Evolutionary conservation across 495 filamentous ascomycete genomes (phyloP).

Genomic region (Clohesyomyces aquaticus): DNA sequence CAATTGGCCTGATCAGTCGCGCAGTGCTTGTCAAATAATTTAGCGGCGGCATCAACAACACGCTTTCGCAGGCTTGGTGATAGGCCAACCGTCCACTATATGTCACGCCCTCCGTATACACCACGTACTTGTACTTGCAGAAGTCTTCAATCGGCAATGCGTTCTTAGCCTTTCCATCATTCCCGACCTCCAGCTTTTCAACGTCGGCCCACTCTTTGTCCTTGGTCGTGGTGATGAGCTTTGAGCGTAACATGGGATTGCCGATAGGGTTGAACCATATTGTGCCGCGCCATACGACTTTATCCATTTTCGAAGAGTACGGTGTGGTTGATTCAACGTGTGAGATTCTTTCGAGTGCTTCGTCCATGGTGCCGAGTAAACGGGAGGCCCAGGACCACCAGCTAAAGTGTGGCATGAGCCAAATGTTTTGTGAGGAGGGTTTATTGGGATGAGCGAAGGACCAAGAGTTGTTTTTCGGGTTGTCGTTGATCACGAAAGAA

Average conservation of each 20-base stretch:
- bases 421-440: slow-evolving; percentile 53
- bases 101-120: slow-evolving; percentile 30
- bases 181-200: neutral
- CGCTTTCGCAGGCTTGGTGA: slow-evolving; percentile 24
- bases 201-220: slow-evolving; percentile 55
- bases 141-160: slow-evolving; percentile 15
- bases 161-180: neutral
- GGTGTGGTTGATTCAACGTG: slow-evolving; percentile 8
- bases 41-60: slow-evolving; percentile 13
- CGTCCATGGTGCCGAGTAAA: slow-evolving; percentile 60
- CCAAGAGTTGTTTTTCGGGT: slow-evolving; percentile 55
- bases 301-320: slow-evolving; percentile 59
- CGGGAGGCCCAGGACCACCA: slow-evolving; percentile 73
- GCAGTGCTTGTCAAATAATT: slow-evolving; percentile 12
- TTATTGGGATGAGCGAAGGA: slow-evolving; percentile 51
- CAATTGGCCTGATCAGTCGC: neutral
- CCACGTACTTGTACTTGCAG: slow-evolving; percentile 22
- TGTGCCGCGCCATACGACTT: slow-evolving; percentile 70
- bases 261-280: slow-evolving; percentile 37
- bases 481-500: slow-evolving; percentile 57
- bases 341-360: slow-evolving; percentile 53
- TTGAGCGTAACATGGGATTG: slow-evolving; percentile 46
- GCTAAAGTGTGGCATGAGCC: slow-evolving; percentile 78
- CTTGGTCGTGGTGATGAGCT: slow-evolving; percentile 50
- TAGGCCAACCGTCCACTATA: slow-evolving; percentile 22